These are phyloP conservation scores for Chalaropsis ovoidea DNA, from an alignment of 2,329 filamentous ascomycete genomes.

Conservation along the genomic window DNA sequence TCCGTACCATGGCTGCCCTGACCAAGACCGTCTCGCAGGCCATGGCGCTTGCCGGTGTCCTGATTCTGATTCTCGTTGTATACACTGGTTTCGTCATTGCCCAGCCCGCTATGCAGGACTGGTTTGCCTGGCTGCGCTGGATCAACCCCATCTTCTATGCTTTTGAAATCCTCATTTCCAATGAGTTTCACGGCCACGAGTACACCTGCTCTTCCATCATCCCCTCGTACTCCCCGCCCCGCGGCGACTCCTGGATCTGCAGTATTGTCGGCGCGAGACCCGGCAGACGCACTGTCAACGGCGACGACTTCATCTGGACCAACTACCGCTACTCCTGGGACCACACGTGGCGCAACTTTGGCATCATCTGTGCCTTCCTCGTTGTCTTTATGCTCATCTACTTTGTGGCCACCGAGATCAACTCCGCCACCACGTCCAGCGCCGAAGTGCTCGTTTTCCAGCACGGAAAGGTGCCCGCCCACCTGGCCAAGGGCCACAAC, in stretches of 20 bases:
- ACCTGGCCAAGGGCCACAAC: slow-evolving; percentile 32
- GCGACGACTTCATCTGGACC: slow-evolving; percentile 49
- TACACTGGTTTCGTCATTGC: slow-evolving; percentile 49
- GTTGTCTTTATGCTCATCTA: slow-evolving; percentile 55
- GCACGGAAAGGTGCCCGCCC: slow-evolving; percentile 41
- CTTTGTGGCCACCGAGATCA: slow-evolving; percentile 53
- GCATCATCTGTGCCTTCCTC: slow-evolving; percentile 55
- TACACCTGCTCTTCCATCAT: slow-evolving; percentile 47
- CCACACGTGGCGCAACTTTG: slow-evolving; percentile 58
- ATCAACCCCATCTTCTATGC: slow-evolving; percentile 64
- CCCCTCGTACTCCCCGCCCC: slow-evolving; percentile 38
- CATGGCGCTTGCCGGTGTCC: slow-evolving; percentile 42
- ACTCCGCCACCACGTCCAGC: slow-evolving; percentile 51
- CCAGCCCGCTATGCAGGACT: slow-evolving; percentile 53
- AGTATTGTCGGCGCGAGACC: slow-evolving; percentile 44
- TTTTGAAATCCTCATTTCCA: slow-evolving; percentile 62
- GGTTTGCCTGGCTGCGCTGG: slow-evolving; percentile 68
- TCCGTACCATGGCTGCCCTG: slow-evolving; percentile 60
- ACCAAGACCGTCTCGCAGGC: slow-evolving; percentile 56
- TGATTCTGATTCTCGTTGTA: slow-evolving; percentile 51
- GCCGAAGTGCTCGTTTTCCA: slow-evolving; percentile 62
- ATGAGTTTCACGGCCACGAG: slow-evolving; percentile 52
- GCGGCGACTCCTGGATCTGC: slow-evolving; percentile 44
- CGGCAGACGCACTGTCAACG: slow-evolving; percentile 46
- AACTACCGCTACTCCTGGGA: slow-evolving; percentile 48